Conservation (phyloP, 2,329 filamentous ascomycete genomes). For the Aspergillus unguis region DNA sequence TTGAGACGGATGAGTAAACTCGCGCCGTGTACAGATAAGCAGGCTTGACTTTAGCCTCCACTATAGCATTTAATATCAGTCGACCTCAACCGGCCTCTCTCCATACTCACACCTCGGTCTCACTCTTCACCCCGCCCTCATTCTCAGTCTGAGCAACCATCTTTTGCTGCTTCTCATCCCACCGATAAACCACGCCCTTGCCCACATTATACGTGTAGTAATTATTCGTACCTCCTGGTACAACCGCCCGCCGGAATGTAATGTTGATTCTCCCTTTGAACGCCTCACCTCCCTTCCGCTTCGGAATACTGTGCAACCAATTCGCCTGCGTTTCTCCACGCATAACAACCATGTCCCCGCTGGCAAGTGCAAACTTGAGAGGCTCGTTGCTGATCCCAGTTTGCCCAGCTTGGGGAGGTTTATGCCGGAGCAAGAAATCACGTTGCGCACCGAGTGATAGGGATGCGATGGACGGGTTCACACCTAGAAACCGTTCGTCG, state of each 20-base stretch:
- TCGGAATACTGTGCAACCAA: constrained; percentile 77
- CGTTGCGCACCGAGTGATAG: constrained; percentile 68
- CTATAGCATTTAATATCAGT: too few species aligned
- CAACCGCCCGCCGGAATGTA: constrained; percentile 69
- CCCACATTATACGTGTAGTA: constrained; percentile 84
- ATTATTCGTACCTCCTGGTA: constrained; percentile 72
- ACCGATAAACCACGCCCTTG: constrained; percentile 63
- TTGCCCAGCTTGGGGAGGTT: constrained; percentile 46
- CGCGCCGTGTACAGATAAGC: constrained; percentile 14
- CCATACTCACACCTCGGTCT: too few species aligned
- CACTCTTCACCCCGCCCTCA: too few species aligned
- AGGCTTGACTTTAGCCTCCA: neutral
- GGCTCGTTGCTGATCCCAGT: constrained; percentile 32
- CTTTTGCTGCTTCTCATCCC: constrained; percentile 51
- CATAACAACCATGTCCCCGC: constrained; percentile 80
- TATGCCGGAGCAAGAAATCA: constrained; percentile 78
- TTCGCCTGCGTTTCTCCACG: constrained; percentile 68
- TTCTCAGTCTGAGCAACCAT: constrained; percentile 17
- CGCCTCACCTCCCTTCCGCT: constrained; percentile 62
- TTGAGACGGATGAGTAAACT: constrained; percentile 18
- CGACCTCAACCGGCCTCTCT: too few species aligned
- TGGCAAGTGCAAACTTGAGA: constrained; percentile 56
- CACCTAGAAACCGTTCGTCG: constrained; percentile 72
- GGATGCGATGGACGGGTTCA: constrained; percentile 68
- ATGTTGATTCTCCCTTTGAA: constrained; percentile 71